Evolutionary conservation across 192 early-diverging fungal species (phyloP), one percentile per base, ranked within the genome.

Genomic region (Podila clonocystis): DNA sequence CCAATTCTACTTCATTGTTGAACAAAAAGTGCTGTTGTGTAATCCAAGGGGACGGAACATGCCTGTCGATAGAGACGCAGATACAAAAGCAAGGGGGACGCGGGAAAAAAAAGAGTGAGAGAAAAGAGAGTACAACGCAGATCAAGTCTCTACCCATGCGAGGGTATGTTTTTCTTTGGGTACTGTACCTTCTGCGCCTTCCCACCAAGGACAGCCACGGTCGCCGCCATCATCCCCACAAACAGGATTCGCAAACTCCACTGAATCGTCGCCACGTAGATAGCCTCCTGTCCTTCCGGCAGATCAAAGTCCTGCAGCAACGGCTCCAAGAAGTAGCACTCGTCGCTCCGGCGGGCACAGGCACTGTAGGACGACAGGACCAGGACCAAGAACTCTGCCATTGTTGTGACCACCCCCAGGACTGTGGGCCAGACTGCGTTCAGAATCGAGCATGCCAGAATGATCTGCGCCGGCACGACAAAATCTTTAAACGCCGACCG

Each of bases 401-500:
- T 52, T 0, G 75, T 79, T 0, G 65, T 79, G 9, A 72, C 60
- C 15, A 68, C 63, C 41, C 75, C 31, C 19, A 67, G 65, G 13
- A 79, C 12, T 2, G 65, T 79, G 9, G 75, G 75, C 75, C 75
- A 79, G n/a, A 79, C 65, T 9, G 69, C 75, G 50, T 72, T 72
- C 38, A 79, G 63, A 45, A 79, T 72, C 20, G 75, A 79, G 58
- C 70, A 79, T 17, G 71, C 59, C 20, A 79, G 70, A 38, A 79
- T 79, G 65, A 79, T 79, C 65, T 79, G 75, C 9, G 75, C 75
- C 5, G 70, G 75, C 22, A 79, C 62, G 8, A 72, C 65, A 72
- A 79, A 79, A 65, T 79, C 75, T 52, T 72, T 71, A 59, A 79
- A 79, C n/a, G 75, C 75, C 15, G 75, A 79, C 70, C 75, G 75